phyloP scores from a whole-genome alignment of 805 yeast genomes.

The Wickerhamiella siamensis region DNA sequence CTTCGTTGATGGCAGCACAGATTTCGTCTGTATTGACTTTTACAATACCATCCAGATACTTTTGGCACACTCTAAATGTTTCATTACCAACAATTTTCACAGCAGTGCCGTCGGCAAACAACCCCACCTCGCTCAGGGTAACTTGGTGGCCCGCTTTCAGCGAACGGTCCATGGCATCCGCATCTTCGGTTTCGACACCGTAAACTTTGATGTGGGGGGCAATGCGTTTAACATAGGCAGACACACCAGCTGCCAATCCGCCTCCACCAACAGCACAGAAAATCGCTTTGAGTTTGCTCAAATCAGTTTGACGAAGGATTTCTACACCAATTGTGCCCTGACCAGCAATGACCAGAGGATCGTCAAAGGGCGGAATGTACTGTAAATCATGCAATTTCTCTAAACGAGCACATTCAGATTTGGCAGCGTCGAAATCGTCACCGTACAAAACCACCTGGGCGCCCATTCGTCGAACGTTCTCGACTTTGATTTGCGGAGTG shows the following conservation, averaged over 20 bases:
- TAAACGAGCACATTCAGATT: slow-evolving; percentile 70
- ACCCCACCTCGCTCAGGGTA: slow-evolving; percentile 62
- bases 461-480: slow-evolving; percentile 84
- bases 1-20: slow-evolving; percentile 92
- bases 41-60: slow-evolving; percentile 79
- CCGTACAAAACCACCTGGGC: slow-evolving; percentile 88
- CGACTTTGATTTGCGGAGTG: slow-evolving; percentile 87
- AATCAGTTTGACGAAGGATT: slow-evolving; percentile 69
- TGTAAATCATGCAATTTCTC: slow-evolving; percentile 58
- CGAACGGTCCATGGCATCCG: slow-evolving; percentile 78
- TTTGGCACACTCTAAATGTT: slow-evolving; percentile 65
- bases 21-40: slow-evolving; percentile 83
- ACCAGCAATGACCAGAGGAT: slow-evolving; percentile 96
- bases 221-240: slow-evolving; percentile 76
- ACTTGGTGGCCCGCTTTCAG: slow-evolving; percentile 41
- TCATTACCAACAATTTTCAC: slow-evolving; percentile 83
- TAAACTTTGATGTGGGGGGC: slow-evolving; percentile 96
- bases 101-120: slow-evolving; percentile 97
- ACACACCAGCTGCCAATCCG: slow-evolving; percentile 85
- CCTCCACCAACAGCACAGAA: slow-evolving; percentile 97
- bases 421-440: slow-evolving; percentile 91
- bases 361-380: slow-evolving; percentile 96
- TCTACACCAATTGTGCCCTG: slow-evolving; percentile 97
- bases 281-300: slow-evolving; percentile 65
- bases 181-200: slow-evolving; percentile 93